A percentile compares a stretch with the other conserved stretches of the same genome.
These are phyloP conservation scores for Karstenula rhodostoma DNA, from an alignment of 2,329 filamentous ascomycete genomes.

Conservation along the genomic window DNA sequence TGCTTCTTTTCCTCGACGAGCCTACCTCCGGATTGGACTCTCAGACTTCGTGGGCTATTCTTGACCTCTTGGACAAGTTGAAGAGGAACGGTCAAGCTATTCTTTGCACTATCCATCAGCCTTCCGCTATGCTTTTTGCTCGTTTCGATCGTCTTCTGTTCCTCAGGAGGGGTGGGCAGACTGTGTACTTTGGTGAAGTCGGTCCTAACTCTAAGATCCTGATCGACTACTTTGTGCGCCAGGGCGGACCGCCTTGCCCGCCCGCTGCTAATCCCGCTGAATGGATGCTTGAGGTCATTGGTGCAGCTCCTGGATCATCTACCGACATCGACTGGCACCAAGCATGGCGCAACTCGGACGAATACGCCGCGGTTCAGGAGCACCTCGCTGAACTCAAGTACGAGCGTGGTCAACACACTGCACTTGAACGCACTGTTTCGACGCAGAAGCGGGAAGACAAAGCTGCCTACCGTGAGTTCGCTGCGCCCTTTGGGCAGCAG, in stretches of 20 bases:
- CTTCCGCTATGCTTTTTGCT: conserved; percentile 94
- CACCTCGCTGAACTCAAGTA: conserved; percentile 57
- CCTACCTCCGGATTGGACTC: conserved; percentile 93
- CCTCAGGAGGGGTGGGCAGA: conserved; percentile 76
- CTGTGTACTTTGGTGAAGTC: conserved; percentile 83
- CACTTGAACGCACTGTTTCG: conserved; percentile 49
- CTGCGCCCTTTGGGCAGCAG: conserved; percentile 75
- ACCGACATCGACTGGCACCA: conserved; percentile 62
- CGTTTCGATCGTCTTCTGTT: conserved; percentile 85
- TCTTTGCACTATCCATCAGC: conserved; percentile 97
- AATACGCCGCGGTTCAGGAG: conserved; percentile 54
- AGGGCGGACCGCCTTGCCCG: conserved; percentile 72
- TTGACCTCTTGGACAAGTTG: conserved; percentile 57
- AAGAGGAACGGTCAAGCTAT: conserved; percentile 70
- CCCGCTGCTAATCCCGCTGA: conserved; percentile 79
- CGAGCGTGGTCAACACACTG: conserved; percentile 44
- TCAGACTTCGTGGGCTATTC: conserved; percentile 92
- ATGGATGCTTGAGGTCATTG: conserved; percentile 73
- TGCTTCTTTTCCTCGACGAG: conserved; percentile 92
- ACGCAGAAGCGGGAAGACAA: conserved; percentile 56
- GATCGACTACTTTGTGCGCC: conserved; percentile 78
- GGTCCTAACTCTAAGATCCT: conserved; percentile 74
- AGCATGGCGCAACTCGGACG: conserved; percentile 58
- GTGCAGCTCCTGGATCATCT: conserved; percentile 59
- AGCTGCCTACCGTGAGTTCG: conserved; percentile 77